Percentiles rank a stretch among this genome's conserved stretches.
Evolutionary conservation across 208 protist species (phyloP).

Genomic region (Endotrypanum monterogeii): DNA sequence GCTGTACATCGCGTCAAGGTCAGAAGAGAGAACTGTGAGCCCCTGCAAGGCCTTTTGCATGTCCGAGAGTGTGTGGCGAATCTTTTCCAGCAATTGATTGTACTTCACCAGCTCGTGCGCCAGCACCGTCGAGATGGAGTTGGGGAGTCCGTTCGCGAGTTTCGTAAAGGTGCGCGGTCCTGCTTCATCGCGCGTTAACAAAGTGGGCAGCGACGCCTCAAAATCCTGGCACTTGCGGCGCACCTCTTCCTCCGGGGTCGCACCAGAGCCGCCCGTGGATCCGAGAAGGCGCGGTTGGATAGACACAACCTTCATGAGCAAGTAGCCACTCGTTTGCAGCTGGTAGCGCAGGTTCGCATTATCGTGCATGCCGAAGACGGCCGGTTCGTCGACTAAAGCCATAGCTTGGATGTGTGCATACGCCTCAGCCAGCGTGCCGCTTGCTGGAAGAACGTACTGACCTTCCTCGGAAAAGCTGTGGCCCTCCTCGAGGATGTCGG

Average conservation of each 20-base stretch:
- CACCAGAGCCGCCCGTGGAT: conserved; percentile 21
- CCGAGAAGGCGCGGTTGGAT: conserved; percentile 90
- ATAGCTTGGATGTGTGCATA: conserved; percentile 87
- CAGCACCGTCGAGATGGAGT: conserved; percentile 97
- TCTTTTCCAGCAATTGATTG: conserved; percentile 94
- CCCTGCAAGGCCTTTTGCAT: conserved; percentile 96
- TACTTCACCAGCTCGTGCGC: conserved; percentile 97
- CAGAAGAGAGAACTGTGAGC: conserved; percentile 96
- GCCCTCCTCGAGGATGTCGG: conserved; percentile 79
- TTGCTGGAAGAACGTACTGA: conserved; percentile 63
- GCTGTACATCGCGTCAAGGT: conserved; percentile 96
- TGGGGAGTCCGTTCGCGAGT: conserved; percentile 90
- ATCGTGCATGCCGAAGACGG: conserved; percentile 97
- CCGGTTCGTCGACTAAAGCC: conserved; percentile 92
- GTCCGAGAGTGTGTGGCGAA: conserved; percentile 87
- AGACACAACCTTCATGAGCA: conserved; percentile 91
- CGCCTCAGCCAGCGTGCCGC: conserved; percentile 58
- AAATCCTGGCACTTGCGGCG: conserved; percentile 92
- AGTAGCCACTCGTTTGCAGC: conserved; percentile 90
- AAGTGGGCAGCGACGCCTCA: conserved; percentile 66
- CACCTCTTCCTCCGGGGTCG: conserved; percentile 92
- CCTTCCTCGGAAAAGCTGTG: conserved; percentile 88
- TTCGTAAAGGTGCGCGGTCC: conserved; percentile 88
- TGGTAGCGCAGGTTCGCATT: conserved; percentile 98
- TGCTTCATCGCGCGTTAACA: conserved; percentile 80